Evolutionary conservation across 768 basidiomycete species (phyloP).

Genomic region (Collybia nuda): DNA sequence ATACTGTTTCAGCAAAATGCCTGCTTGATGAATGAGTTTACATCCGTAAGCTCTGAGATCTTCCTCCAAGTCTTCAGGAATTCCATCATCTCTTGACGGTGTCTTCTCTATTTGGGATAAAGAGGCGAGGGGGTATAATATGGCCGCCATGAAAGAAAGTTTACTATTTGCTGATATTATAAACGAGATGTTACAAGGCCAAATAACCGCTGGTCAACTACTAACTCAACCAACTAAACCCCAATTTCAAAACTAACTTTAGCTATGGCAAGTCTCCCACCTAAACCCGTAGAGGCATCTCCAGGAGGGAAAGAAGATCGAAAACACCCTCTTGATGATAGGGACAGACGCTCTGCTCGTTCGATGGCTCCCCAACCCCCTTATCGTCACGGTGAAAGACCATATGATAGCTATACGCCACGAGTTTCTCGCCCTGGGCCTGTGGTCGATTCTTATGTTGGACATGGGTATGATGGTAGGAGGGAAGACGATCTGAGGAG

Average conservation of each 20-base stretch:
- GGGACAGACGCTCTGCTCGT: constrained; percentile 26
- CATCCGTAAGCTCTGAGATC: constrained; percentile 91
- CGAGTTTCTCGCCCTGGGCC: constrained; percentile 14
- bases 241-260: background rate
- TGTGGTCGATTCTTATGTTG: constrained; percentile 30
- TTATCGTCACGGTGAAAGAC: constrained; percentile 13
- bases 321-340: constrained; percentile 20
- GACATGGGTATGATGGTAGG: constrained; percentile 23
- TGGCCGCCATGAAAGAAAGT: constrained; percentile 37
- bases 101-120: constrained; percentile 74
- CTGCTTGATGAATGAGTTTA: constrained; percentile 94
- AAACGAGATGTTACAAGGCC: background rate
- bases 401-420: constrained; percentile 11
- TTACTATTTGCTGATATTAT: constrained; percentile 13
- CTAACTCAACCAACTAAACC: background rate
- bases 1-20: constrained; percentile 87
- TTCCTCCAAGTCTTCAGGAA: constrained; percentile 79
- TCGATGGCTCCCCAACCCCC: constrained; percentile 17
- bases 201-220: background rate
- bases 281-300: constrained; percentile 33
- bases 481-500: constrained; percentile 23
- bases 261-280: constrained; percentile 38
- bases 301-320: constrained; percentile 18
- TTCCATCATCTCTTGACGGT: constrained; percentile 80
- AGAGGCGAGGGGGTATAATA: constrained; percentile 82